A percentile compares a stretch with the other conserved stretches of the same genome.
phyloP scores from a whole-genome alignment of 202 grass and related monocot genomes.

The Panicum hallii region DNA sequence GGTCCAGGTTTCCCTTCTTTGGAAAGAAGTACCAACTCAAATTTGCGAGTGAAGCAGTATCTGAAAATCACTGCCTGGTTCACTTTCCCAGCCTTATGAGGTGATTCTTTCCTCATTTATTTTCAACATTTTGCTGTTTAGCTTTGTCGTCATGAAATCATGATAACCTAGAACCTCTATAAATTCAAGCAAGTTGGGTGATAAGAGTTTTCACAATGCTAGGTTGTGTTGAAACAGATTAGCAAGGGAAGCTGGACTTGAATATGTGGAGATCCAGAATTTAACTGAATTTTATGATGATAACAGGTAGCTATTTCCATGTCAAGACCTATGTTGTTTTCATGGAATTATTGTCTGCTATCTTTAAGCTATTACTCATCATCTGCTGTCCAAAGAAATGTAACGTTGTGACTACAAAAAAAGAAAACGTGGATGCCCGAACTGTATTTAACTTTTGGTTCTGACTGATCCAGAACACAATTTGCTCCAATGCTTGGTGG shows the following conservation, averaged over 20 bases:
- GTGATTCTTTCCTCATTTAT: conserved; percentile 54
- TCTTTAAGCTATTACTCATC: conserved; percentile 28
- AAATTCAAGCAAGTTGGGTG: conserved; percentile 20
- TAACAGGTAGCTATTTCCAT: conserved; percentile 64
- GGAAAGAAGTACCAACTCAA: conserved; percentile 95
- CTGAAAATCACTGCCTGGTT: conserved; percentile 83
- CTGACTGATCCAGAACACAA: conserved; percentile 63
- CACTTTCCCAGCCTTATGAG: conserved; percentile 93
- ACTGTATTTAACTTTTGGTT: conserved; percentile 42
- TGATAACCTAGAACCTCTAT: conserved; percentile 12
- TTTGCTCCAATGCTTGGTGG: conserved; percentile 84
- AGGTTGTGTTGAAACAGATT: conserved; percentile 68
- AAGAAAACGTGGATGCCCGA: not conserved
- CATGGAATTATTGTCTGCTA: conserved; percentile 36
- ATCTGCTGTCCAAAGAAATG: conserved; percentile 9
- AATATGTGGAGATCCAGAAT: conserved; percentile 97
- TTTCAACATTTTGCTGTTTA: conserved; percentile 30
- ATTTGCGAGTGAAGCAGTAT: conserved; percentile 73
- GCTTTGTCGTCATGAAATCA: not conserved
- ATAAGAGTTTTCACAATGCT: conserved; percentile 38
- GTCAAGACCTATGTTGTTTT: conserved; percentile 4
- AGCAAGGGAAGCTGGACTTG: conserved; percentile 85
- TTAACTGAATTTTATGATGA: conserved; percentile 98
- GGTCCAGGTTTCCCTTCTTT: conserved; percentile 85
- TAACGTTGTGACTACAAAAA: not conserved